Conservation (phyloP, 2,329 filamentous ascomycete genomes). For the Westerdykella ornata region DNA sequence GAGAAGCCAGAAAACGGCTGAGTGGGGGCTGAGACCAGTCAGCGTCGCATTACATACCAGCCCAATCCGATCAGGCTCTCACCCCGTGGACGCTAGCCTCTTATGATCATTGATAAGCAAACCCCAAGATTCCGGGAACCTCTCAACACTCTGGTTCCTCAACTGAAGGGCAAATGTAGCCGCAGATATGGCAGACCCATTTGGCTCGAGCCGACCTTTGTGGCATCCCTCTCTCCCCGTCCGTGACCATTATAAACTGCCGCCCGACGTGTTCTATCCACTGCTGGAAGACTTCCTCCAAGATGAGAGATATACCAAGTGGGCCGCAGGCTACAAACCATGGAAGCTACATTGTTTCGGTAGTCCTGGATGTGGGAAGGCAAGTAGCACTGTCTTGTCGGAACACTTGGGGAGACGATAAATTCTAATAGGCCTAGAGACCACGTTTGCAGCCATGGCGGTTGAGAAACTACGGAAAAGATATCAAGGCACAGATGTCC, state of each 20-base stretch:
- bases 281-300: neutral
- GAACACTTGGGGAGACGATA: neutral
- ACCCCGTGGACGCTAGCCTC: no score
- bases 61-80: no score
- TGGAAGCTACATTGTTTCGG: constrained; percentile 19
- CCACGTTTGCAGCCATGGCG: neutral
- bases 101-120: no score
- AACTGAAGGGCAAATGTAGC: no score
- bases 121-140: no score
- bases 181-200: neutral
- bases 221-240: neutral
- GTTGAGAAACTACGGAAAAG: neutral
- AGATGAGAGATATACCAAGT: neutral
- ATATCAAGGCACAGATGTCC: neutral
- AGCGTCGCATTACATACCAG: no score
- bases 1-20: no score
- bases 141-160: no score
- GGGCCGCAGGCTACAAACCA: neutral
- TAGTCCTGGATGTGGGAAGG: constrained; percentile 16
- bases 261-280: neutral
- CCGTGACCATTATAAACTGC: neutral
- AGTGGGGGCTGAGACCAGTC: no score
- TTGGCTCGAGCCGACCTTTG: neutral
- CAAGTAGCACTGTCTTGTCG: neutral
- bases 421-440: neutral